phyloP scores from a whole-genome alignment of 805 yeast species.

The Nakazawaea siamensis region DNA sequence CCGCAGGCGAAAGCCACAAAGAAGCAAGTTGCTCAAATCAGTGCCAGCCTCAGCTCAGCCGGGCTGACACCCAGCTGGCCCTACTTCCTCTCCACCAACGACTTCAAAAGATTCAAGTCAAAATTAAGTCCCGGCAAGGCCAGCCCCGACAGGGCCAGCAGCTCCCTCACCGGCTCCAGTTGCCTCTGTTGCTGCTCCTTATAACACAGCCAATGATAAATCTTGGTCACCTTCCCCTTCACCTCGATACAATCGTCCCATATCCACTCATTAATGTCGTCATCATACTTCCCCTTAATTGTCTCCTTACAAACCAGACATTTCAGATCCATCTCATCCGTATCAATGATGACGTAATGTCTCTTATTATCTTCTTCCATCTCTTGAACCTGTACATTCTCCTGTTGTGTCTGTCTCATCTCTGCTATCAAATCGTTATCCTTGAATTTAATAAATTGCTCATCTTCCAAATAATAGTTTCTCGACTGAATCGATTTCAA shows the following conservation, averaged over 20 bases:
- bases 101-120: conserved; percentile 6
- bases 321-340: conserved; percentile 48
- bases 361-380: neutral
- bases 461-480: conserved; percentile 71
- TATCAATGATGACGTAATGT: conserved; percentile 27
- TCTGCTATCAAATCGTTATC: conserved; percentile 55
- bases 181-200: conserved; percentile 39
- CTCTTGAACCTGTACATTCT: neutral
- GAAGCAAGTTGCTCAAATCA: too few relatives aligned
- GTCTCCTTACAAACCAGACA: conserved; percentile 71
- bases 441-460: conserved; percentile 65
- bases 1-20: too few relatives aligned
- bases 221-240: conserved; percentile 26
- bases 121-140: conserved; percentile 6
- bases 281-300: conserved; percentile 58
- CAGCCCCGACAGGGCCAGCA: too few relatives aligned
- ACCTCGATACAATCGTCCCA: conserved; percentile 60
- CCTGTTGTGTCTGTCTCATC: conserved; percentile 13
- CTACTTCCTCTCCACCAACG: conserved; percentile 1
- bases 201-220: conserved; percentile 63
- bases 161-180: too few relatives aligned
- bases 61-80: too few relatives aligned
- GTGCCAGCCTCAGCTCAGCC: too few relatives aligned
- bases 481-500: conserved; percentile 57
- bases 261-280: conserved; percentile 73